A percentile compares a stretch with the other conserved stretches of the same genome.
Conservation (phyloP, 192 early-diverging fungal genomes). For the Globomyces pollinis-pini region DNA sequence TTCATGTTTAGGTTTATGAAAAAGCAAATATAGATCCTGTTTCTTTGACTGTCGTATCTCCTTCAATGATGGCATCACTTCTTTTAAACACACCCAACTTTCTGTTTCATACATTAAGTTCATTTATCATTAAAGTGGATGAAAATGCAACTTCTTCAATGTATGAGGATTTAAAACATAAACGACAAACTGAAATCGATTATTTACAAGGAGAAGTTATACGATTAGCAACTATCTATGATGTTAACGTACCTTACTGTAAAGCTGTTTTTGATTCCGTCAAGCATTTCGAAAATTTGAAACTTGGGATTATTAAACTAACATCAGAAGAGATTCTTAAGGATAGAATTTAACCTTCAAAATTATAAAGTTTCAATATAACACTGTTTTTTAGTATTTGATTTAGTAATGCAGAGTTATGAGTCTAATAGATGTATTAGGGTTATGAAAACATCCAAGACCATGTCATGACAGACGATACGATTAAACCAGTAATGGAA, state of each 20-base stretch:
- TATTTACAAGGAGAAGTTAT: conserved; percentile 36
- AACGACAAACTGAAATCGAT: conserved; percentile 34
- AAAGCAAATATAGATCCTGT: conserved; percentile 27
- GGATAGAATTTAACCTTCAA: neutral
- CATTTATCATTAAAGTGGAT: conserved; percentile 20
- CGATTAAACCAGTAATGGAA: conserved; percentile 1
- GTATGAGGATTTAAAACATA: conserved; percentile 35
- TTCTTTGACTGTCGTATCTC: conserved; percentile 24
- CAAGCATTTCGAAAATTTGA: conserved; percentile 12
- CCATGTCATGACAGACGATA: neutral
- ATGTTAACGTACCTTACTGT: conserved; percentile 27
- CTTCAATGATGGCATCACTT: conserved; percentile 16
- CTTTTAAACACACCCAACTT: conserved; percentile 23
- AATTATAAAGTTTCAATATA: neutral
- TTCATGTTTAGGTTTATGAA: conserved; percentile 22
- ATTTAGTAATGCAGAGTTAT: neutral
- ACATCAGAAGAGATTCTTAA: conserved; percentile 28
- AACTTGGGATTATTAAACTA: conserved; percentile 13
- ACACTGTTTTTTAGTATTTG: too few species aligned
- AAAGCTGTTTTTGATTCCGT: conserved; percentile 21
- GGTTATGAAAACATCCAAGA: neutral
- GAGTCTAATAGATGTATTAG: too few species aligned
- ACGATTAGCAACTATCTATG: conserved; percentile 15
- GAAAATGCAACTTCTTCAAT: conserved; percentile 30
- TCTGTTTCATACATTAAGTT: conserved; percentile 15